Base-by-base conservation (phyloP, 208 protist species). In the Leishmania martiniquensis region DNA sequence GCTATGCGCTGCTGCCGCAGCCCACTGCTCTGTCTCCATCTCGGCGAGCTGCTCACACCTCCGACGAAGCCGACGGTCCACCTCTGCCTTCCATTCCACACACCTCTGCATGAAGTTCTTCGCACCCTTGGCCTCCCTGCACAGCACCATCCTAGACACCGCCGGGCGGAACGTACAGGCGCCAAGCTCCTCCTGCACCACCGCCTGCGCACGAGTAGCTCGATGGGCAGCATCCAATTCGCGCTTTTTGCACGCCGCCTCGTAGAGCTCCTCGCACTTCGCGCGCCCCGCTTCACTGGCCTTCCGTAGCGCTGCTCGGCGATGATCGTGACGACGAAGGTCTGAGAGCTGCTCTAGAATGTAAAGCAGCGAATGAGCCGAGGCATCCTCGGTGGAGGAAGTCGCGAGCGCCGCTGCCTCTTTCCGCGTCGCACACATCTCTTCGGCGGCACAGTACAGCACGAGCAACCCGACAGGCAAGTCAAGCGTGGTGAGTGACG, bases 71-170 rank as follows among this genome's bases (percentile, higher is more conserved):
- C 85, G 78, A 17, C 63, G 52, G 4, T 57, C 72, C 65, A 67
- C 67, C 73, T 84, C 77, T 63, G 88, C 77, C 66, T 84, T 76
- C 88, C 92, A 96, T 79, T 87, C 84, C 13, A 93, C 34, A 52
- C 88, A 93, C 72, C 81, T 87, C 57, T 88, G 80, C 84, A 93
- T 88, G 75, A 94, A 96, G 20, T 81, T 73, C 34, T 80, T 76
- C 20, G 78, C 74, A 15, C 89, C 88, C 60, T 91, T 95, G 2
- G 73, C 71, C 22, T 80, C 60, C 42, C 85, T 15, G 65, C 67
- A 57, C 71, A 76, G 80, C 15, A 84, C 89, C 6, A 54, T 70
- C 25, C 51, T 29, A 2, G 85, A 89, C 29, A 94, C 78, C 1
- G 74, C 52, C 7, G 88, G 88, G 44, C 76, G 78, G 73, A 93